phyloP scores from a whole-genome alignment of 352 stramenopile genomes.

The Phytopythium sindhum region DNA sequence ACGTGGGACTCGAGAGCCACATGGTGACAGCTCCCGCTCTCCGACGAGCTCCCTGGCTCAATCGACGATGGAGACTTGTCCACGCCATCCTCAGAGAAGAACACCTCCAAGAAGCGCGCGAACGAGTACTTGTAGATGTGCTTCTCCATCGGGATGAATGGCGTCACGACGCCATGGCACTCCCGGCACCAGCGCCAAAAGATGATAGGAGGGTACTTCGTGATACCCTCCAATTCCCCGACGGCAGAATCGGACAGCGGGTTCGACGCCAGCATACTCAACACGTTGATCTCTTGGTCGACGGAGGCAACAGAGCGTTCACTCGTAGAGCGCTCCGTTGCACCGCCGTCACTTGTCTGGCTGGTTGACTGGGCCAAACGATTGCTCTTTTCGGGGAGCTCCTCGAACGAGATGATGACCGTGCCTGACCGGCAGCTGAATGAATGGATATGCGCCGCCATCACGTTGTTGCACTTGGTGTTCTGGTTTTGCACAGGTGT shows the following conservation, averaged over 20 bases:
- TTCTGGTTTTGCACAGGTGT: conserved; percentile 35
- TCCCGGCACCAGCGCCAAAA: conserved; percentile 97
- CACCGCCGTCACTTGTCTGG: conserved; percentile 26
- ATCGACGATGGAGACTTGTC: conserved; percentile 23
- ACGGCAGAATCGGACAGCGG: conserved; percentile 19
- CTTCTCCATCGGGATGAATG: conserved; percentile 85
- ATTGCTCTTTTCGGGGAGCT: conserved; percentile 62
- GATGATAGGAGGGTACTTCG: conserved; percentile 72
- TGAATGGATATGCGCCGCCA: conserved; percentile 81
- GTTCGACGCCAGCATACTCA: conserved; percentile 37
- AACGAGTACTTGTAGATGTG: conserved; percentile 98
- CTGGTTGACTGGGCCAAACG: conserved; percentile 32
- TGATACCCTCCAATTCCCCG: conserved; percentile 20
- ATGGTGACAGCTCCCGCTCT: conserved; percentile 33
- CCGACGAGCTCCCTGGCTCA: conserved; percentile 14
- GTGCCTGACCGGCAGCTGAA: conserved; percentile 73
- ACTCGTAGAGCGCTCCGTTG: conserved; percentile 13
- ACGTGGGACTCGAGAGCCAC: conserved; percentile 59
- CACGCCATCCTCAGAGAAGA: conserved; percentile 87
- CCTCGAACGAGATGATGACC: conserved; percentile 80
- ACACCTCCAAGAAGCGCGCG: conserved; percentile 96
- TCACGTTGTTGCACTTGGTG: conserved; percentile 71
- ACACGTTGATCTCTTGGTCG: conserved; percentile 42
- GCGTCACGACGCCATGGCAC: conserved; percentile 91
- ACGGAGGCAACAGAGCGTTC: conserved; percentile 16